These are phyloP conservation scores for Suzukiozyma palmioleophila DNA, from an alignment of 1,139 yeast genomes.

Conservation along the genomic window DNA sequence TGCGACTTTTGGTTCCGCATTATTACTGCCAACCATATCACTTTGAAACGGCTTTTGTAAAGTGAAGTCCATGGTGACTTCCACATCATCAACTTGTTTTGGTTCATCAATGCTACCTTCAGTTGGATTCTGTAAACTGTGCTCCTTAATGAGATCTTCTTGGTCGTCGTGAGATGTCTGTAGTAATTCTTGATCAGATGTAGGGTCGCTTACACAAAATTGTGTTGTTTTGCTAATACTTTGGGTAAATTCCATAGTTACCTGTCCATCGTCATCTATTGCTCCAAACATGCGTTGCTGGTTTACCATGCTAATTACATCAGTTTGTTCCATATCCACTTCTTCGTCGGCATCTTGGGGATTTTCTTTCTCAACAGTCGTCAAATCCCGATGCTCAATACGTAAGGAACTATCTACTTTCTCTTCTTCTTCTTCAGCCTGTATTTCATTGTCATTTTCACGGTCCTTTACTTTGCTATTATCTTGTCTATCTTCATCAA, in stretches of 20 bases:
- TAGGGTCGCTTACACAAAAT: neutral
- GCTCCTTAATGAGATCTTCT: no score
- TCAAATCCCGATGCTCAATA: no score
- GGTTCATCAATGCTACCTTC: neutral
- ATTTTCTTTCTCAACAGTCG: neutral
- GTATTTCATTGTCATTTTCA: no score
- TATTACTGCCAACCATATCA: neutral
- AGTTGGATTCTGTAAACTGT: neutral
- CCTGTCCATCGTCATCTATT: neutral
- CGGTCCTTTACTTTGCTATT: no score
- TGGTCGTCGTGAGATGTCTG: no score
- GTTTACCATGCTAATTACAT: conserved; percentile 5
- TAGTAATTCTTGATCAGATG: no score
- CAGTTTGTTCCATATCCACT: conserved; percentile 21
- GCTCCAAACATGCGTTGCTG: neutral
- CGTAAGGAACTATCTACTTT: no score
- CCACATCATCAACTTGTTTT: conserved; percentile 1
- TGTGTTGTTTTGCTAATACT: conserved; percentile 1
- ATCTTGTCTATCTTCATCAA: no score
- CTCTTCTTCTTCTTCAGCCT: no score
- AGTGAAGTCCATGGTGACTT: conserved; percentile 8
- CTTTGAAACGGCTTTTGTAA: neutral
- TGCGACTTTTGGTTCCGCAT: neutral
- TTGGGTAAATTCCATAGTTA: conserved; percentile 7
- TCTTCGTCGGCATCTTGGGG: neutral